Percentiles rank a stretch among this genome's conserved stretches.
phyloP scores from a whole-genome alignment of 176 grass and related monocot species.

The Eragrostis nindensis region DNA sequence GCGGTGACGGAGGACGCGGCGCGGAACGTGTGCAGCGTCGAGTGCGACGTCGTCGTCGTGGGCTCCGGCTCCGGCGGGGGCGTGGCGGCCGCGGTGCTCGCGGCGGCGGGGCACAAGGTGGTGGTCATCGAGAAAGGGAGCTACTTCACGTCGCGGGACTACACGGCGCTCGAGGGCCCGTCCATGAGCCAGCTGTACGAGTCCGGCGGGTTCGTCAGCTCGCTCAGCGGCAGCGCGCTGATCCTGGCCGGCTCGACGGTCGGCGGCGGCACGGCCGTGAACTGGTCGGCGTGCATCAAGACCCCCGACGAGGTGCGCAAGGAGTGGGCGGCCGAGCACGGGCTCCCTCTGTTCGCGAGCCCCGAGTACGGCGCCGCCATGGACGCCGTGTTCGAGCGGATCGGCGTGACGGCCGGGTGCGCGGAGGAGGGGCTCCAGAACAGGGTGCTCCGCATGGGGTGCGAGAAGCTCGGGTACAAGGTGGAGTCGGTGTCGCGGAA shows the following conservation, averaged over 20 bases:
- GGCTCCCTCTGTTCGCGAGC: constrained; percentile 59
- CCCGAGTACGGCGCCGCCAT: constrained; percentile 67
- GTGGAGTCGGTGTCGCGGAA: constrained; percentile 68
- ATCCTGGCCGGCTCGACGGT: constrained; percentile 77
- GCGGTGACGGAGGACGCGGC: constrained; percentile 25
- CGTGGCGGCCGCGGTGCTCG: constrained; percentile 80
- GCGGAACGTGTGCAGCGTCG: constrained; percentile 39
- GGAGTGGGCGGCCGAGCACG: constrained; percentile 63
- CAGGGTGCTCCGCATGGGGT: constrained; percentile 79
- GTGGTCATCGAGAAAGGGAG: constrained; percentile 84
- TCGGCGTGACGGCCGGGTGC: constrained; percentile 64
- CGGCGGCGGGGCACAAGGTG: constrained; percentile 73
- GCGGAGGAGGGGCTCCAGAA: constrained; percentile 80
- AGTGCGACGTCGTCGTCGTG: constrained; percentile 72
- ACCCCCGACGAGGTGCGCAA: constrained; percentile 59
- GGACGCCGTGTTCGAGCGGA: constrained; percentile 69
- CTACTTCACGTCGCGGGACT: constrained; percentile 85
- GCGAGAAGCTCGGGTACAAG: constrained; percentile 66
- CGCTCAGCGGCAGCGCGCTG: constrained; percentile 50
- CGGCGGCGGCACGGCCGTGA: constrained; percentile 83
- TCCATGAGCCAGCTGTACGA: constrained; percentile 76
- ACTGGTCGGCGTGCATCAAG: constrained; percentile 87
- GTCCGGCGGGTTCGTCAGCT: constrained; percentile 63
- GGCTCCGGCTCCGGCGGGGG: constrained; percentile 89
- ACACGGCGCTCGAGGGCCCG: constrained; percentile 77